Evolutionary conservation across 306 rosid genomes (phyloP), one percentile per base, ranked within the genome.

Genomic region (Boehmeria nivea): DNA sequence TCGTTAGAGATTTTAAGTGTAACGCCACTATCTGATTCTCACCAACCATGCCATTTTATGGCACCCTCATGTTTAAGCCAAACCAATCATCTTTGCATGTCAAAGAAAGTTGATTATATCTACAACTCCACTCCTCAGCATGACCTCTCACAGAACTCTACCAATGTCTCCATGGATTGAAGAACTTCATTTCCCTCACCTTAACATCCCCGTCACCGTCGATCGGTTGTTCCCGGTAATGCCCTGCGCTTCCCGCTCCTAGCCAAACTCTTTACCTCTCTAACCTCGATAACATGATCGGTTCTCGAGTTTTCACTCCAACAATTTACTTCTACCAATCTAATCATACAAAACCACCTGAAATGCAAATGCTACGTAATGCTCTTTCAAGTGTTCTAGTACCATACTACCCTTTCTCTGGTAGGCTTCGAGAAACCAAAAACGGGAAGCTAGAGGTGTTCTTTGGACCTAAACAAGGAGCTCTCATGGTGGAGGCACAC

Each of bases 331-430:
- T 93, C 20, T 85, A 81, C 50, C 61, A 75, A 10, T 60, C 67
- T 1, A 44, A 57, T 25, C 37, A 51, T 45, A 54, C 39, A 12
- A 76, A 67, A 52, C 72, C 69, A 54, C 72, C 67, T 4, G 80
- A 82, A 3, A 51, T 59, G 21, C 57, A 73, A 65, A 55, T 54
- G 1, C 81, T 87, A 1, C 48, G 66, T 0, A 67, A 68, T 21
- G 83, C 96, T 28, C 86, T 93, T 2, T 84, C 94, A 0, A 73
- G 75, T 58, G 87, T 87, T 52, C 46, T 93, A n/a, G 86, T 93
- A 14, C 96, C 96, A 9, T 87, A 87, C 38, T 91, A 83, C 51
- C 99, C 96, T 66, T 75, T 87, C 26, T 77, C 95, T 1, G 99
- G 95, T 1, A 71, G 94, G 77, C 89, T 87, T 0, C 79, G 87